phyloP scores from a whole-genome alignment of 2,329 filamentous ascomycete genomes.

The Aspergillus sp. region DNA sequence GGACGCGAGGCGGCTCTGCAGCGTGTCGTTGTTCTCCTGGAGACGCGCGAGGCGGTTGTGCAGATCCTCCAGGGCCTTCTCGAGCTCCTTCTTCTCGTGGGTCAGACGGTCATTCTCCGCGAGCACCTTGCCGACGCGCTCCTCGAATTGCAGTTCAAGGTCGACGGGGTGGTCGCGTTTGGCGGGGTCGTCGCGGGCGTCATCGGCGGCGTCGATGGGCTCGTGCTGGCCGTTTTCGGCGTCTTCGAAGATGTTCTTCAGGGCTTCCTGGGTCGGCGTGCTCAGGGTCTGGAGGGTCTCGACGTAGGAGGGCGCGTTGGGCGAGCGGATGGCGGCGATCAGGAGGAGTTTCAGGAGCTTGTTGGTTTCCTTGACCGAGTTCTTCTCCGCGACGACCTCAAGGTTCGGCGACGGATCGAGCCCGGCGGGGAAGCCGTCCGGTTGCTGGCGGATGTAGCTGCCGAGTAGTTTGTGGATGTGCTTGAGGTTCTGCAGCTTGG shows the following conservation, averaged over 20 bases:
- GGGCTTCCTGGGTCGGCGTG: conserved; percentile 43
- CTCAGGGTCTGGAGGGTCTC: conserved; percentile 45
- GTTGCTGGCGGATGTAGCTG: conserved; percentile 46
- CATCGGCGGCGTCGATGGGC: conserved; percentile 35
- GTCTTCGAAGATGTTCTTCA: conserved; percentile 49
- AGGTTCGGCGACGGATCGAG: conserved; percentile 45
- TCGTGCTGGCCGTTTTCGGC: conserved; percentile 43
- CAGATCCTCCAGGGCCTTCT: conserved; percentile 51
- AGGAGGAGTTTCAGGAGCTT: conserved; percentile 64
- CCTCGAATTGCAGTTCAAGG: conserved; percentile 48
- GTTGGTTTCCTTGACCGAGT: conserved; percentile 42
- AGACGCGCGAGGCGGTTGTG: conserved; percentile 60
- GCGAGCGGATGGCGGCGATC: conserved; percentile 61
- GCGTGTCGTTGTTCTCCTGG: conserved; percentile 49
- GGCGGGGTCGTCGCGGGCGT: conserved; percentile 33
- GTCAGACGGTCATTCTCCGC: conserved; percentile 59
- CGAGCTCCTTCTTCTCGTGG: conserved; percentile 50
- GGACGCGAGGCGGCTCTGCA: conserved; percentile 45
- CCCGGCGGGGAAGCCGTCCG: conserved; percentile 43
- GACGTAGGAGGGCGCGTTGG: conserved; percentile 56
- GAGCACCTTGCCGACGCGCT: conserved; percentile 48
- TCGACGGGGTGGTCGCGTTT: conserved; percentile 40
- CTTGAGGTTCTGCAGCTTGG: conserved; percentile 50
- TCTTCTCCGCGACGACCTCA: conserved; percentile 46
- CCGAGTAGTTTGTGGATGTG: conserved; percentile 47